phyloP scores from a whole-genome alignment of 805 yeast species.

The Ogataea polymorpha region DNA sequence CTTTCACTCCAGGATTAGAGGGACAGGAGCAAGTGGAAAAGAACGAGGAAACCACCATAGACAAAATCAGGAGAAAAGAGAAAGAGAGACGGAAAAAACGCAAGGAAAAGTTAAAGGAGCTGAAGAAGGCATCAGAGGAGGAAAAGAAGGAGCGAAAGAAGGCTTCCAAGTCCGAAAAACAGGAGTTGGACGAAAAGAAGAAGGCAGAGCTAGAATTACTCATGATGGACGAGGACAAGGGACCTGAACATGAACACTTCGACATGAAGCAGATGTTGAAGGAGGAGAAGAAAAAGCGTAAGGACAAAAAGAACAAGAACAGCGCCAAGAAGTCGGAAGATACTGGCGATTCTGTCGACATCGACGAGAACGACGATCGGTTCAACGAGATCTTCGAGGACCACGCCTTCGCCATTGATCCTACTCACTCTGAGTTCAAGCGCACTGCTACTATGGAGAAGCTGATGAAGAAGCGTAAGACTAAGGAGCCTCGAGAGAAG shows the following conservation, averaged over 20 bases:
- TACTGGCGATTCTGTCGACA: conserved; percentile 42
- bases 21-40: conserved; percentile 35
- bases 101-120: conserved; percentile 68
- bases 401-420: conserved; percentile 92
- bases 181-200: conserved; percentile 38
- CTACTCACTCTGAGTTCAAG: conserved; percentile 86
- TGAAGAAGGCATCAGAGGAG: conserved; percentile 49
- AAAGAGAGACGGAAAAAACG: conserved; percentile 88
- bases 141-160: conserved; percentile 44
- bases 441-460: conserved; percentile 84
- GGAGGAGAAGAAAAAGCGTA: conserved; percentile 71
- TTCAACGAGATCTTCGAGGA: conserved; percentile 79
- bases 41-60: conserved; percentile 68
- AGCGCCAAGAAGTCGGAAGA: conserved; percentile 44
- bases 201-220: conserved; percentile 73
- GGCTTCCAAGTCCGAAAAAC: conserved; percentile 24
- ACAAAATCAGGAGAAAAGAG: conserved; percentile 79
- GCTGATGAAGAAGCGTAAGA: conserved; percentile 53
- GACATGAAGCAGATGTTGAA: conserved; percentile 73
- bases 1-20: conserved; percentile 84
- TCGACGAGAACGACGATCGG: conserved; percentile 80
- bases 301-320: conserved; percentile 51
- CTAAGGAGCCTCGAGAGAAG: conserved; percentile 15
- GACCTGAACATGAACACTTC: conserved; percentile 59
- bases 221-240: conserved; percentile 59